These are phyloP conservation scores for Rosellinia necatrix DNA, from an alignment of 2,329 filamentous ascomycete species.

Conservation along the genomic window DNA sequence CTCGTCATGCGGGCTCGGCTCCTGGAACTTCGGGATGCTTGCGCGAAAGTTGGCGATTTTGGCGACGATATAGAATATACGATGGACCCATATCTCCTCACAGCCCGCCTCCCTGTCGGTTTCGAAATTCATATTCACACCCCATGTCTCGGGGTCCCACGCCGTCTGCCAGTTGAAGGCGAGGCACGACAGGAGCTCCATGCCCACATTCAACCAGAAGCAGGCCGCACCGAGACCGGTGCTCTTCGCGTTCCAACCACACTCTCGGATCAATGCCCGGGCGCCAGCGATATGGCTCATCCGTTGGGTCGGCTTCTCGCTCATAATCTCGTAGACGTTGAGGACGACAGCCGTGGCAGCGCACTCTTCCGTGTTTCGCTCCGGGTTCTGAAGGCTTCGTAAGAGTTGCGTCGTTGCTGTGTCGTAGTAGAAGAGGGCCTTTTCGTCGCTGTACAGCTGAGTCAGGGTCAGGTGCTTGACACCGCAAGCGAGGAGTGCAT, in stretches of 20 bases:
- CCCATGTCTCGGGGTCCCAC: constrained; percentile 92
- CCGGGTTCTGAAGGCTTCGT: constrained; percentile 78
- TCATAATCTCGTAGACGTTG: constrained; percentile 94
- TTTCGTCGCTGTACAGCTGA: constrained; percentile 70
- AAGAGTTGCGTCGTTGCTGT: constrained; percentile 80
- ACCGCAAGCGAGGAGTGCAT: constrained; percentile 87
- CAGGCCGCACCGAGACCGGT: constrained; percentile 82
- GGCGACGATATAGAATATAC: constrained; percentile 85
- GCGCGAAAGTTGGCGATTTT: constrained; percentile 87
- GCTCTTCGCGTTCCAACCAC: constrained; percentile 81
- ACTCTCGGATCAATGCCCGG: constrained; percentile 84
- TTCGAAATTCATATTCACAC: constrained; percentile 75
- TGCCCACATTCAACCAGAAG: constrained; percentile 91
- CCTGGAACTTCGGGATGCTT: constrained; percentile 64
- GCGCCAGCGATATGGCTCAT: constrained; percentile 90
- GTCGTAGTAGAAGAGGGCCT: constrained; percentile 82
- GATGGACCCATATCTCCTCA: constrained; percentile 86
- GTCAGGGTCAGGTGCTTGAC: constrained; percentile 78
- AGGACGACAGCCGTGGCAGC: constrained; percentile 86
- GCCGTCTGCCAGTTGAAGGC: constrained; percentile 85
- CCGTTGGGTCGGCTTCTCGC: constrained; percentile 74
- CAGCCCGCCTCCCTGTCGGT: constrained; percentile 50
- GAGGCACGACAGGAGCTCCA: constrained; percentile 88
- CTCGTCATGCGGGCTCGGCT: constrained; percentile 64
- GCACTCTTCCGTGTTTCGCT: constrained; percentile 82